phyloP scores from a whole-genome alignment of 441 rosid species.

The Corymbia calophylla region DNA sequence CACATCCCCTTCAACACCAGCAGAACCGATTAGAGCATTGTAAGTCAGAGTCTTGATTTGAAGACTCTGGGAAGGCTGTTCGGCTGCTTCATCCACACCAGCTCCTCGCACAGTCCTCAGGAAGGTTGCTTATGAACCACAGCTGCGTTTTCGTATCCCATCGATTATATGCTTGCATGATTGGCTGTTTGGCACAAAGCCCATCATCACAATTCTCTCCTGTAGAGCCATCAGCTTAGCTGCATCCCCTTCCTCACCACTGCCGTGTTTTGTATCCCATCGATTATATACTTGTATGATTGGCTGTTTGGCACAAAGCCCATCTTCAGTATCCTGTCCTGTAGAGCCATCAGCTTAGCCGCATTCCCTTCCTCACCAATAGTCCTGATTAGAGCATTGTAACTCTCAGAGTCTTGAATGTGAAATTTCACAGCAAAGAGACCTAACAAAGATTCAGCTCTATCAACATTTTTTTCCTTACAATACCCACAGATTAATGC shows the following conservation, averaged over 20 bases:
- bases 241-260: conserved; percentile 31
- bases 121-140: neutral
- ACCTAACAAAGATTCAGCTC: conserved; percentile 48
- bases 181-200: conserved; percentile 46
- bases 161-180: conserved; percentile 48
- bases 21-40: conserved; percentile 28
- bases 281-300: conserved; percentile 52
- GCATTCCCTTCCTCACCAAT: conserved; percentile 34
- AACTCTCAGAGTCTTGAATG: conserved; percentile 55
- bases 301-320: conserved; percentile 58
- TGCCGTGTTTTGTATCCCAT: conserved; percentile 20
- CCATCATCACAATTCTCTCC: conserved; percentile 48
- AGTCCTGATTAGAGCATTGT: conserved; percentile 33
- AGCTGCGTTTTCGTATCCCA: conserved; percentile 20
- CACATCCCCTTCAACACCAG: conserved; percentile 33
- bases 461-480: conserved; percentile 30
- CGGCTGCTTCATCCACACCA: neutral
- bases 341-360: conserved; percentile 41
- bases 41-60: conserved; percentile 55
- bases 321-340: conserved; percentile 52
- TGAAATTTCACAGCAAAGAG: conserved; percentile 50
- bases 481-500: conserved; percentile 50
- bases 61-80: neutral
- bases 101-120: neutral
- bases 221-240: conserved; percentile 43